These are phyloP conservation scores for Adenanthera pavonina DNA, from an alignment of 306 rosid species.

Conservation along the genomic window DNA sequence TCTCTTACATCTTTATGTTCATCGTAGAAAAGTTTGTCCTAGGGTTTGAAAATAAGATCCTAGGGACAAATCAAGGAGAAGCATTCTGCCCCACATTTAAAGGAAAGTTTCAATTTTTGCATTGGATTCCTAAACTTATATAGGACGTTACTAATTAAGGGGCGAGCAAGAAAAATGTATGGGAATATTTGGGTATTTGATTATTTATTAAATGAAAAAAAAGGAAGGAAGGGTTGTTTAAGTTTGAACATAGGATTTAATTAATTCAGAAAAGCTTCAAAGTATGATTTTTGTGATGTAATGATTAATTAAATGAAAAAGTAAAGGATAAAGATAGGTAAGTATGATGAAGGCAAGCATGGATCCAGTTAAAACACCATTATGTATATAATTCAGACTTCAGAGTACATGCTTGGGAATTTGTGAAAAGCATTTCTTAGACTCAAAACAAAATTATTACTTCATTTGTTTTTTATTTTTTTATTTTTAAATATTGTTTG, in stretches of 20 bases:
- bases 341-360: not conserved
- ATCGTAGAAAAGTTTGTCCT: not conserved
- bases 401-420: conserved; percentile 51
- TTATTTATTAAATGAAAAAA: conserved; percentile 12
- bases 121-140: conserved; percentile 50
- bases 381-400: not conserved
- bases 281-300: not conserved
- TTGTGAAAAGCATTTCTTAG: conserved; percentile 44
- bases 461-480: conserved; percentile 34
- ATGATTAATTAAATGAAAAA: not conserved
- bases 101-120: conserved; percentile 54
- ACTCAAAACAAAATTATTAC: conserved; percentile 42
- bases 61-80: not conserved
- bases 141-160: too few relatives aligned
- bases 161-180: not conserved
- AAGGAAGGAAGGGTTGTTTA: not conserved
- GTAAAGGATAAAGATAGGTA: not conserved
- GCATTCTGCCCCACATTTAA: conserved; percentile 66
- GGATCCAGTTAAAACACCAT: not conserved
- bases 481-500: not conserved
- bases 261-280: conserved; percentile 7
- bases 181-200: conserved; percentile 59
- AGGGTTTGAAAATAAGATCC: not conserved
- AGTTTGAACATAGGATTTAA: conserved; percentile 29
- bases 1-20: not conserved